Base-by-base conservation (phyloP, 2,329 filamentous ascomycete genomes). In the Pseudocercospora pini-densiflorae region DNA sequence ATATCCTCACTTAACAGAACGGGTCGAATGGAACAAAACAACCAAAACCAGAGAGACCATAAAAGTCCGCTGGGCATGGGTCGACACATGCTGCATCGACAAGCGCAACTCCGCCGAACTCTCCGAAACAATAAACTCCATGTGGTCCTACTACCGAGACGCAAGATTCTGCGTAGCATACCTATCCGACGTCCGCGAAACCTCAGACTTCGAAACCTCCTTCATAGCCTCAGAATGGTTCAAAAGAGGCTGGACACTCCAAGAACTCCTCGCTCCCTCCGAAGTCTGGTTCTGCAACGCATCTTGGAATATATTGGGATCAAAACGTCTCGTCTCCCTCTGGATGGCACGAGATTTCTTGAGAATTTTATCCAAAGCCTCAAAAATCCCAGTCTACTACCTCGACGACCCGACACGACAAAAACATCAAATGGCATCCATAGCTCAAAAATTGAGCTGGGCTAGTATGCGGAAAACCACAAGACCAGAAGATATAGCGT, bases 401-500 rank as follows among this genome's bases (percentile, higher is more conserved):
- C 51, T 55, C 7, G 51, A 55, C 16, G 51, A 55, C 7, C 51
- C 51, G 2, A 55, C 51, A 1, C 21, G 51, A 8, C 27, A 55
- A 7, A 55, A 55, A 19, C 51, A 55, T 31, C 27, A 58, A 29
- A 36, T 29, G 9, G 49, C 61, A 1, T 57, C 58, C 14, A 24
- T 65, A 3, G 57, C 49, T 0, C 57, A 61, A 45, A 66, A 57
- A 24, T 68, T 70, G 68, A 62, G 31, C 21, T 70, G 68, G 68
- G 66, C 63, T 8, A 51, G 55, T 21, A 9, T 40, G 12, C 54
- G 68, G 12, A 33, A 16, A 10, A 70, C 68, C 1, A 65, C 66
- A 8, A 21, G 76, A 3, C 2, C 59, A 0, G 82, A 84, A 55
- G 82, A 84, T 53, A 73, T 76, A 14, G 80, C 80, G 0, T 84